Evolutionary conservation across 345 rosid species (phyloP).

Genomic region (Anacardium occidentale): DNA sequence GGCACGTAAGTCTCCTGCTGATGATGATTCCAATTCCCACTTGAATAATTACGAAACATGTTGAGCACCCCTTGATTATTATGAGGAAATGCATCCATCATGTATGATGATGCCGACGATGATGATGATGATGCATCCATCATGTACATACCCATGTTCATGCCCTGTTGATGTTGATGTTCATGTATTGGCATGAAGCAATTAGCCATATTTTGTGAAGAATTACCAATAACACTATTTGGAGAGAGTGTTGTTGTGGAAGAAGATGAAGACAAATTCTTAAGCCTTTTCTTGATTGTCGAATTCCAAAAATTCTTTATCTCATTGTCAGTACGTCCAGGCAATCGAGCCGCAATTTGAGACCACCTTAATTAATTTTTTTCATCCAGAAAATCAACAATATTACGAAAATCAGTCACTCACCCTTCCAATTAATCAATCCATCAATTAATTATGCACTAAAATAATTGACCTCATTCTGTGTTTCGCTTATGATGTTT

Average conservation of each 20-base stretch:
- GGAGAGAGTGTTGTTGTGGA: conserved; percentile 42
- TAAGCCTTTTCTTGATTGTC: conserved; percentile 84
- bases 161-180: conserved; percentile 26
- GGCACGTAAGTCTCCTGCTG: conserved; percentile 46
- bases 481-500: too few species aligned
- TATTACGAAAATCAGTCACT: background rate
- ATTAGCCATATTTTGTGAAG: conserved; percentile 9
- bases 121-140: conserved; percentile 40
- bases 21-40: background rate
- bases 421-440: too few species aligned
- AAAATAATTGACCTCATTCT: too few species aligned
- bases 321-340: conserved; percentile 96
- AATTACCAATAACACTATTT: conserved; percentile 44
- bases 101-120: conserved; percentile 30
- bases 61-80: conserved; percentile 24
- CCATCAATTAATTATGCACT: too few species aligned
- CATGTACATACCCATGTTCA: conserved; percentile 31
- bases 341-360: conserved; percentile 93
- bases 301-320: conserved; percentile 99
- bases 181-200: conserved; percentile 52
- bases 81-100: conserved; percentile 32
- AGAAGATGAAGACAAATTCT: conserved; percentile 45
- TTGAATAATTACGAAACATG: conserved; percentile 15
- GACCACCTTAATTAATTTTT: conserved; percentile 60
- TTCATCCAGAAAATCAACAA: background rate